These are phyloP conservation scores for Entomortierella parvispora DNA, from an alignment of 192 early-diverging fungal genomes.

Conservation along the genomic window DNA sequence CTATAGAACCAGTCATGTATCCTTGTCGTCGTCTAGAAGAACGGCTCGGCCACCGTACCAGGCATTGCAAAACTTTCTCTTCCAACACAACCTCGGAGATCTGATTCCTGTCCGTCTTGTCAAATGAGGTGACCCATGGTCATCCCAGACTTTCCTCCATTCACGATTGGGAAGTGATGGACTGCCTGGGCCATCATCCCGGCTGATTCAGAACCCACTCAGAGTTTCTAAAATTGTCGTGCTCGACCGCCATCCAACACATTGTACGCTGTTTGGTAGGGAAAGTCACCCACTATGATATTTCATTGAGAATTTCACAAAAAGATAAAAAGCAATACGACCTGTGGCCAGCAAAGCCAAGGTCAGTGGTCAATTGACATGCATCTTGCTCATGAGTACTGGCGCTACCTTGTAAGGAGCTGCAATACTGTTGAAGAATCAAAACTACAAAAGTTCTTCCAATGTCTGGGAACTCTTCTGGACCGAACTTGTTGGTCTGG, in stretches of 20 bases:
- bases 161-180: not conserved
- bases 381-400: not conserved
- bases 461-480: not conserved
- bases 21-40: slow-evolving; percentile 6
- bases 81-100: slow-evolving; percentile 20
- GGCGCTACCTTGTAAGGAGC: not conserved
- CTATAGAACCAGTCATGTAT: not conserved
- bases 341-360: not conserved
- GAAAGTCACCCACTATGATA: slow-evolving; percentile 7
- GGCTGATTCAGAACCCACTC: slow-evolving; percentile 14
- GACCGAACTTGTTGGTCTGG: not conserved
- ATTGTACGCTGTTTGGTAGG: not conserved
- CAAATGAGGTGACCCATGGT: slow-evolving; percentile 13
- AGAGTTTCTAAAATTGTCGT: not conserved
- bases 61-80: slow-evolving; percentile 15
- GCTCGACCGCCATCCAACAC: slow-evolving; percentile 3
- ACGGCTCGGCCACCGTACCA: slow-evolving; percentile 6
- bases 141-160: not conserved
- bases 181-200: slow-evolving; percentile 8
- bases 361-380: not conserved
- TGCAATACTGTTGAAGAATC: not conserved
- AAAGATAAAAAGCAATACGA: not conserved
- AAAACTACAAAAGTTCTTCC: not conserved
- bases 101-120: not conserved
- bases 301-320: too few species aligned